These are phyloP conservation scores for Malassezia nana DNA, from an alignment of 1,284 basidiomycete genomes.

Conservation along the genomic window DNA sequence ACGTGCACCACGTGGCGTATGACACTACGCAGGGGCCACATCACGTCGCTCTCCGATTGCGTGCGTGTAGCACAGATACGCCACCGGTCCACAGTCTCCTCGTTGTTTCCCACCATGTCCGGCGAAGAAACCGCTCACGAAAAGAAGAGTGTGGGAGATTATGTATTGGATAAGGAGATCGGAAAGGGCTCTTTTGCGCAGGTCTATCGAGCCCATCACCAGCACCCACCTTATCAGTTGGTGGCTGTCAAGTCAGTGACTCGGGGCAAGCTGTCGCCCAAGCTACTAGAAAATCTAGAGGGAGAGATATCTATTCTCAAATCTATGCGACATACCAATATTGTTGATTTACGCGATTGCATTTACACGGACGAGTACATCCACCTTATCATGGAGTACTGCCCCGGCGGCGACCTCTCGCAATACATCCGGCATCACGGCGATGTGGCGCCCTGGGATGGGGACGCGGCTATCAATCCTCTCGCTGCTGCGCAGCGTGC, in stretches of 20 bases:
- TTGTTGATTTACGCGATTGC: slow-evolving; percentile 85
- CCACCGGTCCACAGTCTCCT: neutral
- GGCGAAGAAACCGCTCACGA: slow-evolving; percentile 21
- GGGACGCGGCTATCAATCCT: slow-evolving; percentile 12
- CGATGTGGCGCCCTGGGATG: slow-evolving; percentile 24
- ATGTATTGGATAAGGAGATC: slow-evolving; percentile 54
- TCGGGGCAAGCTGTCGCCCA: slow-evolving; percentile 73
- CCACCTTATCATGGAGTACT: slow-evolving; percentile 96
- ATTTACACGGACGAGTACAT: slow-evolving; percentile 85
- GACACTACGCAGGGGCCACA: slow-evolving; percentile 12
- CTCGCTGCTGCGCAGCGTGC: slow-evolving; percentile 16
- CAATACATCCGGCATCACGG: slow-evolving; percentile 65
- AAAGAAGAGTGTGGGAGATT: slow-evolving; percentile 49
- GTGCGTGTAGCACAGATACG: slow-evolving; percentile 1
- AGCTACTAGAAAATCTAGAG: slow-evolving; percentile 91
- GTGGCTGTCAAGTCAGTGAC: slow-evolving; percentile 95
- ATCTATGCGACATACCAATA: slow-evolving; percentile 79
- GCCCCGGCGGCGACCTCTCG: slow-evolving; percentile 86
- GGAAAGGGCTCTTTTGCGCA: slow-evolving; percentile 82
- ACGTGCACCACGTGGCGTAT: neutral
- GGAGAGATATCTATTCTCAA: slow-evolving; percentile 96
- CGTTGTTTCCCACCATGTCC: slow-evolving; percentile 9
- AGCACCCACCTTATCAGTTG: slow-evolving; percentile 21
- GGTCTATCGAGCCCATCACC: slow-evolving; percentile 74
- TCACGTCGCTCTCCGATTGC: neutral